Conservation (phyloP, 108 stramenopile genomes). For the Discostella stelligeroides region DNA sequence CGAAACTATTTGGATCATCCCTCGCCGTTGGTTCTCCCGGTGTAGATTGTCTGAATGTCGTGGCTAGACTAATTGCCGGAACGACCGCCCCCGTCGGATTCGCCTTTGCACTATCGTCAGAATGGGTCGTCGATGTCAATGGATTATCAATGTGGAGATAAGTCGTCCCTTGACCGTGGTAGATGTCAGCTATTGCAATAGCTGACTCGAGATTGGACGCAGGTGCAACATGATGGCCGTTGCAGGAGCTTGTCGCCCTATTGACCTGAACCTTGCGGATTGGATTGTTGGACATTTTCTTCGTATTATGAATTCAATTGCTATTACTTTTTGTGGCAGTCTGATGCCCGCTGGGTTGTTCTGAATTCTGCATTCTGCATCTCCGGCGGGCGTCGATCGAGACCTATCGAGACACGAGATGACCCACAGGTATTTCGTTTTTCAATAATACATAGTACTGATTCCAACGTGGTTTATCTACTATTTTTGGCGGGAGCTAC, state of each 20-base stretch:
- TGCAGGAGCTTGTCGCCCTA: not conserved
- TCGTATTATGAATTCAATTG: not conserved
- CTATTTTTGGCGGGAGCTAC: no score
- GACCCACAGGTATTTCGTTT: no score
- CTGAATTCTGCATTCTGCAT: no score
- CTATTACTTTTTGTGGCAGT: no score
- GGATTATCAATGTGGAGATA: constrained; percentile 59
- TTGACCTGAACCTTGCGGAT: not conserved
- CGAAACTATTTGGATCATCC: constrained; percentile 78
- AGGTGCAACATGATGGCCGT: not conserved
- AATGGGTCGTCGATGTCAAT: constrained; percentile 5
- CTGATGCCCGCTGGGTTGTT: no score
- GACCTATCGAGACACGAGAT: no score
- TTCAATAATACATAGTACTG: no score
- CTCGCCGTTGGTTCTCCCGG: constrained; percentile 69
- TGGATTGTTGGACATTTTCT: not conserved
- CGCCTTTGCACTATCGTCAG: not conserved
- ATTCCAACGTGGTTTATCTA: no score
- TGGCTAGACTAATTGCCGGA: constrained; percentile 71
- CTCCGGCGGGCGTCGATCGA: no score
- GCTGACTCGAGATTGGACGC: constrained; percentile 4
- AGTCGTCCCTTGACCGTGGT: constrained; percentile 52
- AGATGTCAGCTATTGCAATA: constrained; percentile 38
- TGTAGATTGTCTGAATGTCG: constrained; percentile 75
- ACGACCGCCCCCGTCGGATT: constrained; percentile 87